A percentile compares a stretch with the other conserved stretches of the same genome.
Conservation (phyloP, 345 rosid genomes). For the Sonneratia caseolaris region DNA sequence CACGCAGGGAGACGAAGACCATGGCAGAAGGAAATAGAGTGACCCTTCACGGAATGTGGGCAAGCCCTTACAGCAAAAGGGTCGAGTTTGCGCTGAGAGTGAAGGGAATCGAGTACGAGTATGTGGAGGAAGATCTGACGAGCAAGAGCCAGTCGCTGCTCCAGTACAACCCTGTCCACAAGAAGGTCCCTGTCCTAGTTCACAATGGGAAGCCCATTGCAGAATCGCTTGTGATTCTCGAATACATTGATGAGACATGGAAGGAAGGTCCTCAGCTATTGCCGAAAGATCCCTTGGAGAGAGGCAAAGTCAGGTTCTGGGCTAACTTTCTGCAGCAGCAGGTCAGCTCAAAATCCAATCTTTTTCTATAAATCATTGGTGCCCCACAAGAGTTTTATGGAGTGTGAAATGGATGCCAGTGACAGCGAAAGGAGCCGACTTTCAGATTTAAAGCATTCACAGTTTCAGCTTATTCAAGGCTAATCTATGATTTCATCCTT, state of each 20-base stretch:
- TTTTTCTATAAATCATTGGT: too few species aligned
- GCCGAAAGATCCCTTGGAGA: too few species aligned
- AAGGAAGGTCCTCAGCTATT: slow-evolving; percentile 16
- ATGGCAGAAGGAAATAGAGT: not conserved
- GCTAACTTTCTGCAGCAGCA: too few species aligned
- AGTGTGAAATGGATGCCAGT: too few species aligned
- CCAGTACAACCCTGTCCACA: slow-evolving; percentile 26
- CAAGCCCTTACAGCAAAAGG: slow-evolving; percentile 22
- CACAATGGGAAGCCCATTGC: slow-evolving; percentile 35
- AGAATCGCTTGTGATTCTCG: slow-evolving; percentile 29
- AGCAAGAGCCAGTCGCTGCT: slow-evolving; percentile 30
- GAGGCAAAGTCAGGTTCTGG: too few species aligned
- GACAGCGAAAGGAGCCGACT: too few species aligned
- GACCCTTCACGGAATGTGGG: slow-evolving; percentile 1
- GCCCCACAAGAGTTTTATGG: too few species aligned
- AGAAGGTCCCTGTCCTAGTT: slow-evolving; percentile 34
- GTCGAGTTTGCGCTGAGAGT: slow-evolving; percentile 32
- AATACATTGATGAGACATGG: slow-evolving; percentile 44
- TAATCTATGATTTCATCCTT: too few species aligned
- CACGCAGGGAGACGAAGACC: not conserved
- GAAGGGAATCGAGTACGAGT: slow-evolving; percentile 25
- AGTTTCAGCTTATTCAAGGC: too few species aligned
- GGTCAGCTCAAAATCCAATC: too few species aligned
- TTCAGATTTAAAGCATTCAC: too few species aligned
- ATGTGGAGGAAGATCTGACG: slow-evolving; percentile 34